phyloP scores from a whole-genome alignment of 1,284 basidiomycete genomes.

The Cutaneotrichosporon cyanovorans region DNA sequence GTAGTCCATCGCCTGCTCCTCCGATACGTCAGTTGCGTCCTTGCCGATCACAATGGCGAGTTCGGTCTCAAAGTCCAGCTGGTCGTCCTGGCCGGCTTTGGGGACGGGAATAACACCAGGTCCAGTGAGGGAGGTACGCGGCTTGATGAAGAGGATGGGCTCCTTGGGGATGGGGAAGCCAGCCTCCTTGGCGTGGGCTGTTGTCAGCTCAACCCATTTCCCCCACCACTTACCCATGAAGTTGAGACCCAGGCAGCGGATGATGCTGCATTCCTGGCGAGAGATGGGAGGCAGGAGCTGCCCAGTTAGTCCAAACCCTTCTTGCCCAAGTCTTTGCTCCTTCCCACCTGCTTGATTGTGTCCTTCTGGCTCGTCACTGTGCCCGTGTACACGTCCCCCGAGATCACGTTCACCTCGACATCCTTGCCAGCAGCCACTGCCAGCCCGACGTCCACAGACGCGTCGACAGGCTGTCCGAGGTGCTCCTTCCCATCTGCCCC shows the following conservation, averaged over 20 bases:
- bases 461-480: conserved; percentile 39
- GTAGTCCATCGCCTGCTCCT: conserved; percentile 48
- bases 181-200: conserved; percentile 26
- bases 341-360: background rate
- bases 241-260: conserved; percentile 41
- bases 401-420: conserved; percentile 15
- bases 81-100: conserved; percentile 47
- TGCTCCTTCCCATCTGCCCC: conserved; percentile 8
- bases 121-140: conserved; percentile 47
- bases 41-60: conserved; percentile 50
- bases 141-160: conserved; percentile 45
- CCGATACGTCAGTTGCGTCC: conserved; percentile 48
- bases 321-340: background rate
- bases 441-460: conserved; percentile 41
- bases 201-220: conserved; percentile 2
- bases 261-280: conserved; percentile 31
- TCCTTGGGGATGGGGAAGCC: conserved; percentile 34
- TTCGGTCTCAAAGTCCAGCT: conserved; percentile 49
- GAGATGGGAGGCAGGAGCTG: conserved; percentile 26
- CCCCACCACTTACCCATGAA: conserved; percentile 20
- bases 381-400: conserved; percentile 13
- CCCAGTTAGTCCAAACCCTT: background rate
- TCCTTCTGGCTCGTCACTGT: conserved; percentile 3
- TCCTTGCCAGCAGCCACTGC: conserved; percentile 22
- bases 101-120: conserved; percentile 46